Percentiles rank a stretch among this genome's conserved stretches.
These are phyloP conservation scores for Diaporthe sp. DNA, from an alignment of 2,329 filamentous ascomycete species.

Conservation along the genomic window DNA sequence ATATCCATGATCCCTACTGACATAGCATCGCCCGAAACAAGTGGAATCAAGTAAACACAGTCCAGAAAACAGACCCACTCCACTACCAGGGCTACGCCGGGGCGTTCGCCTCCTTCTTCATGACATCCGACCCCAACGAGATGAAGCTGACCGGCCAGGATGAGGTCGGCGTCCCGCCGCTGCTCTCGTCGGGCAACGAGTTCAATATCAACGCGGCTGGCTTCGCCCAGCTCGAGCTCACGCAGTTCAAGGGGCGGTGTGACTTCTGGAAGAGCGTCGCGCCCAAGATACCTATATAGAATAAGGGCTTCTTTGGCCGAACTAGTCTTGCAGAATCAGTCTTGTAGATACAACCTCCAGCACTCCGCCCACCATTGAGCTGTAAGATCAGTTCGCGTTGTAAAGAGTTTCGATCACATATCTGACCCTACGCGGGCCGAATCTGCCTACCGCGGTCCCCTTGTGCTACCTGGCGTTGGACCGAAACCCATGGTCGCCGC, in stretches of 20 bases:
- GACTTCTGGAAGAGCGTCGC: slow-evolving; percentile 63
- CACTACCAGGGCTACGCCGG: slow-evolving; percentile 68
- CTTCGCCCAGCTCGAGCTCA: slow-evolving; percentile 52
- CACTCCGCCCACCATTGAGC: too few relatives aligned
- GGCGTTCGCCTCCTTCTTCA: slow-evolving; percentile 69
- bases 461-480: not conserved
- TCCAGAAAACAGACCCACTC: slow-evolving; percentile 62
- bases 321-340: not conserved
- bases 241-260: slow-evolving; percentile 57
- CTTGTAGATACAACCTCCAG: not conserved
- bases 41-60: slow-evolving; percentile 66
- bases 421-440: not conserved
- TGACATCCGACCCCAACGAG: slow-evolving; percentile 67
- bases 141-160: slow-evolving; percentile 61
- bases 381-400: too few relatives aligned
- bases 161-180: slow-evolving; percentile 55
- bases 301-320: not conserved
- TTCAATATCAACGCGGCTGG: slow-evolving; percentile 61
- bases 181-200: slow-evolving; percentile 52
- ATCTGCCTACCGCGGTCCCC: not conserved
- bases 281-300: slow-evolving; percentile 55
- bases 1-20: not conserved
- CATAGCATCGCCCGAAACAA: slow-evolving; percentile 35
- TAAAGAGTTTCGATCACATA: not conserved
- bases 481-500: not conserved